Conservation (phyloP, 176 grass and related monocot species). For the Neostapfia colusana region DNA sequence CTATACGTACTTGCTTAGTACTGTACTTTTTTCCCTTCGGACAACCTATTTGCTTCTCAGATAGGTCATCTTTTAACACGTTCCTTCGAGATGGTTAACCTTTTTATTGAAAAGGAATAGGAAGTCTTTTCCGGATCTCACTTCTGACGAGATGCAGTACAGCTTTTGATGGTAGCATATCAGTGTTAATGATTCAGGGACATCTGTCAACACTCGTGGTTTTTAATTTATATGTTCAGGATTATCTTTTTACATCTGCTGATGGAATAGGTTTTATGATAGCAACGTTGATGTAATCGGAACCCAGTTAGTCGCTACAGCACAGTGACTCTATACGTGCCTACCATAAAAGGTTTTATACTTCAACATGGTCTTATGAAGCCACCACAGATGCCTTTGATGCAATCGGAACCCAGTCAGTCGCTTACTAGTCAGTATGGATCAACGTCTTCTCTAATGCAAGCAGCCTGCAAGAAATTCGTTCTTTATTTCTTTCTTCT, state of each 20-base stretch:
- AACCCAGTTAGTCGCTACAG: no score
- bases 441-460: conserved; percentile 9
- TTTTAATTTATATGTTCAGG: background rate
- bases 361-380: no score
- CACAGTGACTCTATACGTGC: no score
- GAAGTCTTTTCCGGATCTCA: background rate
- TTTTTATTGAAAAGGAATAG: background rate
- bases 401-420: no score
- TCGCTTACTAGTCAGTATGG: no score
- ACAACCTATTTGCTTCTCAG: background rate
- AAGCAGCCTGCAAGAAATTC: background rate
- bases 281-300: background rate
- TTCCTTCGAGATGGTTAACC: background rate
- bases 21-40: background rate
- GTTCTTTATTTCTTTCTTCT: background rate
- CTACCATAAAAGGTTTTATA: no score
- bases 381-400: no score
- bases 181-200: background rate
- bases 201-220: background rate
- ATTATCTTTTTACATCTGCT: background rate
- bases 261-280: background rate
- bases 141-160: background rate
- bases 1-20: background rate
- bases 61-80: background rate
- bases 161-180: background rate